phyloP scores from a whole-genome alignment of 2,329 filamentous ascomycete species.

The Stachybotrys elegans region DNA sequence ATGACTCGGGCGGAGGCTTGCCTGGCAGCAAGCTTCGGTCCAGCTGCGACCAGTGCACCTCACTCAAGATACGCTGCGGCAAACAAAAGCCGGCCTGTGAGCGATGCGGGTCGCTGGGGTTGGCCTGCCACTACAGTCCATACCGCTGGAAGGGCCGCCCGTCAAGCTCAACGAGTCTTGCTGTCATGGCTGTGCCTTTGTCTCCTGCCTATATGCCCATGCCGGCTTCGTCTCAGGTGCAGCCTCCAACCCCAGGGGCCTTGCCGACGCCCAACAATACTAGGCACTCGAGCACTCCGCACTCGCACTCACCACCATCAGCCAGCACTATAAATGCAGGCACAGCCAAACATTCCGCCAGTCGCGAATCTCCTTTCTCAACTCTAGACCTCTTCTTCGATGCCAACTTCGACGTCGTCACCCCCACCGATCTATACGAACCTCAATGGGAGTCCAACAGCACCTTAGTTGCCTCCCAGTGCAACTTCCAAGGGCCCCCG shows the following conservation, averaged over 20 bases:
- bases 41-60: background rate
- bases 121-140: background rate
- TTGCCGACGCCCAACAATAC: background rate
- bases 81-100: background rate
- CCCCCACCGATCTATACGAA: background rate
- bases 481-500: background rate
- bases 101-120: background rate
- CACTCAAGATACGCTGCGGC: background rate
- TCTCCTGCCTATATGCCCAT: background rate
- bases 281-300: background rate
- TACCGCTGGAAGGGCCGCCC: background rate
- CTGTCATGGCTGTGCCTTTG: background rate
- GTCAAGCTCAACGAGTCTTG: no score
- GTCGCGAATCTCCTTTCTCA: background rate
- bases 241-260: background rate
- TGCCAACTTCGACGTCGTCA: background rate
- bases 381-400: background rate
- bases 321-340: background rate
- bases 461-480: background rate
- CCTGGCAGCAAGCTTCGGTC: background rate
- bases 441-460: background rate
- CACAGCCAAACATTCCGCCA: background rate
- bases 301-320: background rate
- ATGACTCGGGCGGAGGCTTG: background rate
- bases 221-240: background rate